These are phyloP conservation scores for Tolypocladium ovalisporum DNA, from an alignment of 2,329 filamentous ascomycete species.

Conservation along the genomic window DNA sequence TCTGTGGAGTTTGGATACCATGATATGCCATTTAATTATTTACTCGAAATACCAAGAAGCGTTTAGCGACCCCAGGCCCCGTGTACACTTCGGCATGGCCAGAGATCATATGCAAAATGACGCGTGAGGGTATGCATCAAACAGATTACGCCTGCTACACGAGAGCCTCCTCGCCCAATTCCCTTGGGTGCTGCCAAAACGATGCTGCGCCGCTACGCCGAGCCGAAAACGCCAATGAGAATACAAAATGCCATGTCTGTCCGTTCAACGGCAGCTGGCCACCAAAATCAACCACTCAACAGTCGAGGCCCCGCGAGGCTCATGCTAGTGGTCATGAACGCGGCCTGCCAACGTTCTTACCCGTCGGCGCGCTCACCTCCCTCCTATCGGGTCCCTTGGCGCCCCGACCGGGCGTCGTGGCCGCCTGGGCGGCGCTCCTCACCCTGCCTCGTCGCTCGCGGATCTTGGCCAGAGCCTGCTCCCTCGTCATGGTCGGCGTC, in stretches of 20 bases:
- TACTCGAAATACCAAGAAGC: neutral
- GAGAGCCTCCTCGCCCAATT: neutral
- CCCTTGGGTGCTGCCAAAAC: neutral
- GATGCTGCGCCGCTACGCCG: neutral
- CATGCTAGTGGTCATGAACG: constrained; percentile 1
- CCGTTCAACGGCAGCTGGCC: neutral
- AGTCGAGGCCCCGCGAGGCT: neutral
- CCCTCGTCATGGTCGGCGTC: constrained; percentile 57
- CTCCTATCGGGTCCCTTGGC: constrained; percentile 38
- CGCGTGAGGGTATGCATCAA: neutral
- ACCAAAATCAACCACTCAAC: neutral
- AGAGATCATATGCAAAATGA: neutral
- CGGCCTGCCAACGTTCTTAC: neutral
- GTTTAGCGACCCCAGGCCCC: neutral
- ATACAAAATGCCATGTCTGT: constrained; percentile 4
- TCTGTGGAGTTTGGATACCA: neutral
- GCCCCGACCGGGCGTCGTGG: constrained; percentile 44
- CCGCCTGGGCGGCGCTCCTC: constrained; percentile 54
- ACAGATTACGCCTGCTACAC: neutral
- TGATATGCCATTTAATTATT: neutral
- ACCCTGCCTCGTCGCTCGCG: constrained; percentile 61
- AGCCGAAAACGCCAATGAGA: neutral
- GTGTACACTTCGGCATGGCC: neutral
- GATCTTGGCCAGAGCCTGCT: constrained; percentile 67
- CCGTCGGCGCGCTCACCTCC: constrained; percentile 37